Percentiles rank a stretch among this genome's conserved stretches.
phyloP scores from a whole-genome alignment of 345 rosid species.

The Murraya koenigii region DNA sequence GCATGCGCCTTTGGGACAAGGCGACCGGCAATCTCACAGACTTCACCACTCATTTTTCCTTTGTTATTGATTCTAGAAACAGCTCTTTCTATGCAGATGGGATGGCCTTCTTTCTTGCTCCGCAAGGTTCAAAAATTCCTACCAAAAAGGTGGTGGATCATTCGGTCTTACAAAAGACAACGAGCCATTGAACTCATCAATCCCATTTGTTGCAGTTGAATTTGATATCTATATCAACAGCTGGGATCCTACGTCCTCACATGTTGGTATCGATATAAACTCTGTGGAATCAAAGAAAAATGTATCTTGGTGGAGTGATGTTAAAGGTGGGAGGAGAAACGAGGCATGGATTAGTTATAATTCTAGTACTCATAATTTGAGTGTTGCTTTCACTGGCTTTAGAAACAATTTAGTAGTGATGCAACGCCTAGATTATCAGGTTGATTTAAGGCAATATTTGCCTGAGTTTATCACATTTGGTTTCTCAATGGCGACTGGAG shows the following conservation, averaged over 20 bases:
- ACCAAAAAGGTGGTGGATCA: background rate
- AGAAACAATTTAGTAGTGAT: background rate
- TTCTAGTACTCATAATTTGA: slow-evolving; percentile 9
- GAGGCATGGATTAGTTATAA: slow-evolving; percentile 34
- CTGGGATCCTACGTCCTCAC: slow-evolving; percentile 21
- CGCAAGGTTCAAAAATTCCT: background rate
- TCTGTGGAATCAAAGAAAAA: slow-evolving; percentile 14
- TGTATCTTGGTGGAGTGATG: background rate
- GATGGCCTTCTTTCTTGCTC: slow-evolving; percentile 9
- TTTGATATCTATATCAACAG: slow-evolving; percentile 22
- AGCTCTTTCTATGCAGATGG: background rate
- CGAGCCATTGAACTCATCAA: background rate
- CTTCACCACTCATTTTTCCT: slow-evolving; percentile 26
- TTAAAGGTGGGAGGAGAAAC: background rate
- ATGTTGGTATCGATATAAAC: slow-evolving; percentile 30
- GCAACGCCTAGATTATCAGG: background rate
- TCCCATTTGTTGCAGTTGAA: slow-evolving; percentile 23
- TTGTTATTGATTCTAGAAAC: slow-evolving; percentile 10
- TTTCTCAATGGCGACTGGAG: slow-evolving; percentile 30
- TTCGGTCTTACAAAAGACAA: slow-evolving; percentile 16
- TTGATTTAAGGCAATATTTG: slow-evolving; percentile 12
- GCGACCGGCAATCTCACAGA: slow-evolving; percentile 16
- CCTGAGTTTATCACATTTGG: slow-evolving; percentile 25
- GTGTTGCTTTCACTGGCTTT: slow-evolving; percentile 16
- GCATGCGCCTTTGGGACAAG: slow-evolving; percentile 25